Base-by-base conservation (phyloP, 1,284 basidiomycete species). In the Sporisorium exsertum region DNA sequence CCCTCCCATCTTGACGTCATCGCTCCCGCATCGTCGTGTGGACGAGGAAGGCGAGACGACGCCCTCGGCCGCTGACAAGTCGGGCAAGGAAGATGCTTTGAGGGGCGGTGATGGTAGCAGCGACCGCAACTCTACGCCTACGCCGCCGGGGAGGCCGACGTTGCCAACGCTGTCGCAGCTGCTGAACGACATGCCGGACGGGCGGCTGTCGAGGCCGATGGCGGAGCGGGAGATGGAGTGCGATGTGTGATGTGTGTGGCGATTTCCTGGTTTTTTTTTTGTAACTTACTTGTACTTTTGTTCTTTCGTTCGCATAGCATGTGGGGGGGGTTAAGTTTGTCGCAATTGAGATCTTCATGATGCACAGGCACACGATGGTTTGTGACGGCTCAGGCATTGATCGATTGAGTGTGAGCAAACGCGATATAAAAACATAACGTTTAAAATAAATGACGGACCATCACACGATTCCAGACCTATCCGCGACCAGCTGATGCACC, bases 151-250 rank as follows among this genome's bases (percentile, higher is more conserved):
- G 0, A 61, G 67, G n/a, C 58, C 71, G 8, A 77, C 67, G 24
- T 37, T 81, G 37, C 80, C 80, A 10, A 80, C 78, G 15, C 64
- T 81, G 20, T 57, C 49, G 22, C 70, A 76, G 63, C 60, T 81
- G 49, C 42, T 81, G 26, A 72, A 73, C 33, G 75, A 79, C 27
- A 40, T 79, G 29, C 68, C 76, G 2, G 37, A 26, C 5, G 27
- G 27, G 20, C 26, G 22, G 8, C 33, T 2, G 13, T 53, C 56
- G 40, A 57, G 64, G 24, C 58, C 64, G 3, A 69, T 68, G 64
- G 24, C 29, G 0, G 69, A 77, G 46, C 32, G 74, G 9, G 64
- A 77, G 61, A 77, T 67, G 70, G 70, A 72, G 54, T 71, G 62
- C 54, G 68, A 71, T 68, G 58, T 66, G 35, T 56, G 58, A 59